A percentile compares a stretch with the other conserved stretches of the same genome.
Evolutionary conservation across 257 asterid genomes (phyloP).

Genomic region (Osmanthus fragrans): DNA sequence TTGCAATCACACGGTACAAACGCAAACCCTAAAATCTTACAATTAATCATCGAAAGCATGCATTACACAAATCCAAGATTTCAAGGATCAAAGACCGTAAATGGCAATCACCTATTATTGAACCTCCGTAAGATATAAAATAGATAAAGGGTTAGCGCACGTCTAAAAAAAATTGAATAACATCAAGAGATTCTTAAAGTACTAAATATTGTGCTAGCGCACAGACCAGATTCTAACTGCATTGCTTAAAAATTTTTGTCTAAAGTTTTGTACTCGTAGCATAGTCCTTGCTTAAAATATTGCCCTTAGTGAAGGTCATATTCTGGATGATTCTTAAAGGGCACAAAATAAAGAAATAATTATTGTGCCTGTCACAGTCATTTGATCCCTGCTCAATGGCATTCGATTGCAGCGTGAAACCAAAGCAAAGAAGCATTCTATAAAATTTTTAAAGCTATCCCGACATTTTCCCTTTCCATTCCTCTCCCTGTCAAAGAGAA

Average conservation of each 20-base stretch:
- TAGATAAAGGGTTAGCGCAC: too few relatives aligned
- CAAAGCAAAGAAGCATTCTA: not conserved
- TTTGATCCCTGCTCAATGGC: not conserved
- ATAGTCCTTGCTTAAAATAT: not conserved
- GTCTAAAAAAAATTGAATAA: not conserved
- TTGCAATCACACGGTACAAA: not conserved
- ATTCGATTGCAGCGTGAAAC: not conserved
- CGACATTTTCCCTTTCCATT: not conserved
- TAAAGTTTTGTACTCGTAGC: too few relatives aligned
- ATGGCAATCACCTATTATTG: not conserved
- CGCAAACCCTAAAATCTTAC: not conserved
- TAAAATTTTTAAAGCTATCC: not conserved
- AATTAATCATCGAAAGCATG: not conserved
- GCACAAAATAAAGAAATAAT: not conserved
- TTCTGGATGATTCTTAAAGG: not conserved
- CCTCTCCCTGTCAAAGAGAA: not conserved
- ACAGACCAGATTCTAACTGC: not conserved
- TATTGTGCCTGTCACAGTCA: not conserved
- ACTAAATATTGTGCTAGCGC: not conserved
- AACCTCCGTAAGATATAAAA: not conserved
- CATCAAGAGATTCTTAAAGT: not conserved
- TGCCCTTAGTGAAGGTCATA: not conserved
- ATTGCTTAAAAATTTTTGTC: not conserved
- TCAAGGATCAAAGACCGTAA: not conserved
- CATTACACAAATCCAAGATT: not conserved